Evolutionary conservation across 2,329 filamentous ascomycete species (phyloP).

Genomic region (Paraphaeosphaeria sporulosa): DNA sequence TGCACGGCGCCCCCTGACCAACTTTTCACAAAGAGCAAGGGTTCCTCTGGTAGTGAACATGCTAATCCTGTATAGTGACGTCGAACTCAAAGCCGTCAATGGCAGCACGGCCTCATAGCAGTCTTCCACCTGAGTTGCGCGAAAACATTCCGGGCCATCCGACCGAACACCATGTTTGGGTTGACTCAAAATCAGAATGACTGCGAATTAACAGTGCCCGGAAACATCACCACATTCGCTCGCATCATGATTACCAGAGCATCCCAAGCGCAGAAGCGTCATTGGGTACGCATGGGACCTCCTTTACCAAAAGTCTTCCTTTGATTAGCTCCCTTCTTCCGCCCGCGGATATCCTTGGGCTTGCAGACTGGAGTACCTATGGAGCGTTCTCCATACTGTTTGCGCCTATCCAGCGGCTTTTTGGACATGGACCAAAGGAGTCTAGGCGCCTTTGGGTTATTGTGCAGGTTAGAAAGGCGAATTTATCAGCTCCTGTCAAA

Average conservation of each 20-base stretch:
- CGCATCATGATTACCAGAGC: neutral
- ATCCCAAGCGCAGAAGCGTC: neutral
- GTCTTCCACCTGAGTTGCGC: constrained; percentile 2
- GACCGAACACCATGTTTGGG: constrained; percentile 13
- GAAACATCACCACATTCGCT: constrained; percentile 8
- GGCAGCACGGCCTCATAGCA: constrained; percentile 52
- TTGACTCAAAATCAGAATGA: neutral
- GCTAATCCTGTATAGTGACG: constrained; percentile 61
- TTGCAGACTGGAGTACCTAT: neutral
- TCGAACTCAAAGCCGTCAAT: constrained; percentile 72
- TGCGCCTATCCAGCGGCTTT: neutral
- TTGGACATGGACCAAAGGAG: constrained; percentile 6
- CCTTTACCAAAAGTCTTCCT: constrained; percentile 10
- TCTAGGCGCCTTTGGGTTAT: neutral
- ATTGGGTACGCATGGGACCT: constrained; percentile 6
- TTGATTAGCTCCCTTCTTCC: constrained; percentile 13
- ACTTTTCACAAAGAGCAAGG: neutral
- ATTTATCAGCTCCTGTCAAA: constrained; percentile 1
- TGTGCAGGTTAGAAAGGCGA: constrained; percentile 7
- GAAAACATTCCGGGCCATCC: constrained; percentile 19
- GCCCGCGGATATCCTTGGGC: neutral
- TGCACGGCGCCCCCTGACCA: constrained; percentile 6
- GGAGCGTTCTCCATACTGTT: neutral
- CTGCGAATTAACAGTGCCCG: constrained; percentile 9
- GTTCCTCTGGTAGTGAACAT: constrained; percentile 4